phyloP scores from a whole-genome alignment of 768 basidiomycete species.

The Pulveroboletus sp. region DNA sequence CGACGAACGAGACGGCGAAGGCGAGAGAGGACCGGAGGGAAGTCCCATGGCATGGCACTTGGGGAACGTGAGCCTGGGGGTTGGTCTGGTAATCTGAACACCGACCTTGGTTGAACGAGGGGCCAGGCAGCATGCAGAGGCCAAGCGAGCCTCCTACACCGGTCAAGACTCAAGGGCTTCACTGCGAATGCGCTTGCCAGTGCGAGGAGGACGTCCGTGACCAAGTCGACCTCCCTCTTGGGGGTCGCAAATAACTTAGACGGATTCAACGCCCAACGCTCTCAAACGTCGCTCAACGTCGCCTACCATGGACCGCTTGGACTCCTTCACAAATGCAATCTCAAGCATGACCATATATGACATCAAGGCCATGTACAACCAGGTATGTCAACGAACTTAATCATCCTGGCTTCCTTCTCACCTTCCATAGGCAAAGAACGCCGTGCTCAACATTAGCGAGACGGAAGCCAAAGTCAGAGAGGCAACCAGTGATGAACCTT shows the following conservation, averaged over 20 bases:
- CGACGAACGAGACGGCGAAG: conserved; percentile 27
- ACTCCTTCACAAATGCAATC: conserved; percentile 67
- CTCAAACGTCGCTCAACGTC: not conserved
- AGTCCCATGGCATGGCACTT: conserved; percentile 21
- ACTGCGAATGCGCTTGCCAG: not conserved
- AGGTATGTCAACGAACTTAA: conserved; percentile 43
- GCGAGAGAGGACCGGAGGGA: conserved; percentile 30
- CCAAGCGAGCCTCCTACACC: not conserved
- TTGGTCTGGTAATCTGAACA: not conserved
- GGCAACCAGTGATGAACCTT: conserved; percentile 97
- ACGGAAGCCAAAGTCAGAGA: conserved; percentile 96
- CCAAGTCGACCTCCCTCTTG: conserved; percentile 19
- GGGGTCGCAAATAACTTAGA: conserved; percentile 19
- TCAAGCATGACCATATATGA: conserved; percentile 89
- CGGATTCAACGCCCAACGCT: not conserved
- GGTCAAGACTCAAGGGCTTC: not conserved
- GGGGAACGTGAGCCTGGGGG: not conserved
- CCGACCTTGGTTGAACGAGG: conserved; percentile 1
- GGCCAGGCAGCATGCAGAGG: conserved; percentile 8
- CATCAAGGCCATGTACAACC: conserved; percentile 91
- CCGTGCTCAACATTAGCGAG: conserved; percentile 93
- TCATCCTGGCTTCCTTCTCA: conserved; percentile 2
- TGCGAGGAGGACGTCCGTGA: not conserved
- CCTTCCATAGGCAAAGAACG: conserved; percentile 79
- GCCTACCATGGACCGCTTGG: conserved; percentile 70